Conservation (phyloP, 306 rosid species). For the Clitoria ternatea region DNA sequence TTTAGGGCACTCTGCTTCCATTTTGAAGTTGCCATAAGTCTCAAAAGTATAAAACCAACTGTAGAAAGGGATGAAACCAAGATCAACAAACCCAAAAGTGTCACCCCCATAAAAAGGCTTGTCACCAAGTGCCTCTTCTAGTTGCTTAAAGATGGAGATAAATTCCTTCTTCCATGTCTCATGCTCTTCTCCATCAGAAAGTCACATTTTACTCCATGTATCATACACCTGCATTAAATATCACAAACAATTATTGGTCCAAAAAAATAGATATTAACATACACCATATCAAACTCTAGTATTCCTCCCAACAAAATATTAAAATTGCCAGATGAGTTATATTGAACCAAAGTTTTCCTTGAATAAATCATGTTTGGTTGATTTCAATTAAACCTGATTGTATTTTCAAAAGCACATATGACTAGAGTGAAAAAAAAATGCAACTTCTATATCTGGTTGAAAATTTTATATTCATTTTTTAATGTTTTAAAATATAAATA, state of each 20-base stretch:
- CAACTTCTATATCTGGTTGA: no score
- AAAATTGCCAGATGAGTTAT: background rate
- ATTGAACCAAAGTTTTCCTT: no score
- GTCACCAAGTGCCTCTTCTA: conserved; percentile 31
- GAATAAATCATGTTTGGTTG: no score
- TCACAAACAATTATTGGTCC: background rate
- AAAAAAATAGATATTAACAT: background rate
- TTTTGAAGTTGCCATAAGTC: conserved; percentile 31
- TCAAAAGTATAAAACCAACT: conserved; percentile 44
- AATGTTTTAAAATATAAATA: no score
- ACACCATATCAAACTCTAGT: background rate
- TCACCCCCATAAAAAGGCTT: conserved; percentile 36
- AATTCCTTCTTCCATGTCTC: conserved; percentile 34
- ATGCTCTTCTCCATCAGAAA: conserved; percentile 38
- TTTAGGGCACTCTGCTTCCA: conserved; percentile 46
- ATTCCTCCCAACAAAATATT: background rate
- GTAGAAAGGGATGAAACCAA: conserved; percentile 30
- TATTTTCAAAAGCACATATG: no score
- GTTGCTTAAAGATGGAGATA: conserved; percentile 20
- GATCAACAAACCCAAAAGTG: conserved; percentile 41
- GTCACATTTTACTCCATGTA: conserved; percentile 28
- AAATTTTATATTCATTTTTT: no score
- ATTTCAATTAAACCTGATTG: no score
- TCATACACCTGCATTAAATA: conserved; percentile 20
- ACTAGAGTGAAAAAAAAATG: no score